Conservation (phyloP, 768 basidiomycete species). For the Phylloporus scabripes region DNA sequence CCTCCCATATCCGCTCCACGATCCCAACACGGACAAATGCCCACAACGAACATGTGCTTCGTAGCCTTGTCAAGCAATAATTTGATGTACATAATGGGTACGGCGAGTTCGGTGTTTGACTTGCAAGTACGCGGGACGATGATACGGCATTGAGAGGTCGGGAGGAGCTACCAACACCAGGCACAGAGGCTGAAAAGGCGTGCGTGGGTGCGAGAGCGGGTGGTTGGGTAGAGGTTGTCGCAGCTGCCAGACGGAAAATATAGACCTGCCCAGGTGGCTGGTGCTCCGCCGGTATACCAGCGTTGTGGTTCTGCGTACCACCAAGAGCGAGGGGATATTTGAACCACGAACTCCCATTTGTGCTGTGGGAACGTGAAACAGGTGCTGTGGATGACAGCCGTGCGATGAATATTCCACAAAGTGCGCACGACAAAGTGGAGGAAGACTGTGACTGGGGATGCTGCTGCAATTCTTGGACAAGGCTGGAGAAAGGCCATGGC, state of each 20-base stretch:
- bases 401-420: slow-evolving; percentile 60
- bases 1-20: slow-evolving; percentile 86
- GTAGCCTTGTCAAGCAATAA: slow-evolving; percentile 82
- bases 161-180: slow-evolving; percentile 25
- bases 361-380: slow-evolving; percentile 29
- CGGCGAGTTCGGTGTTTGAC: slow-evolving; percentile 22
- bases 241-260: slow-evolving; percentile 57
- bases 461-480: slow-evolving; percentile 51
- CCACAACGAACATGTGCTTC: slow-evolving; percentile 88
- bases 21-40: slow-evolving; percentile 78
- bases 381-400: slow-evolving; percentile 37
- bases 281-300: slow-evolving; percentile 22
- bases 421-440: slow-evolving; percentile 60
- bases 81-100: slow-evolving; percentile 76
- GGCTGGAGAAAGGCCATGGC: slow-evolving; percentile 59
- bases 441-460: slow-evolving; percentile 41
- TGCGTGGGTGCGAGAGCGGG: slow-evolving; percentile 18
- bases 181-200: slow-evolving; percentile 28
- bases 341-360: slow-evolving; percentile 56
- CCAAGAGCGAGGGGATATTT: slow-evolving; percentile 44
- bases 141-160: slow-evolving; percentile 31
- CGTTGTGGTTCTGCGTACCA: slow-evolving; percentile 17
- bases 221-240: slow-evolving; percentile 22
- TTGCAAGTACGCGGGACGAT: slow-evolving; percentile 36
- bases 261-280: slow-evolving; percentile 46